phyloP scores from a whole-genome alignment of 148 eudicot species.

The Mesembryanthemum crystallinum region DNA sequence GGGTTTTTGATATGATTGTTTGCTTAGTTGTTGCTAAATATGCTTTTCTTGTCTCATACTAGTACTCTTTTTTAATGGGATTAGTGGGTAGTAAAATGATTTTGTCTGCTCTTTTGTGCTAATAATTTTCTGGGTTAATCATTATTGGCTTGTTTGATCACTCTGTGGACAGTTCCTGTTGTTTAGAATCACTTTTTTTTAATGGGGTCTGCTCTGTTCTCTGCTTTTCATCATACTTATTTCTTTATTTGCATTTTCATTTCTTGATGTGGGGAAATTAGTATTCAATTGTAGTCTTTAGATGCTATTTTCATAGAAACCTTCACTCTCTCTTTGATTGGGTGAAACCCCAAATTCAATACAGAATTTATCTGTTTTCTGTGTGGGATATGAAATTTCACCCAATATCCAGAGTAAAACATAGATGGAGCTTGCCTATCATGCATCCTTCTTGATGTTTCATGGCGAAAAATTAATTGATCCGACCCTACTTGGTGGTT shows the following conservation, averaged over 20 bases:
- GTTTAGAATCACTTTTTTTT: slow-evolving; percentile 2
- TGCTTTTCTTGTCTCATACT: slow-evolving; percentile 12
- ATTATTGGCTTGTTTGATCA: slow-evolving; percentile 19
- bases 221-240: not conserved
- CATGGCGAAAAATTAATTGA: not conserved
- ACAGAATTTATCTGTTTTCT: not conserved
- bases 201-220: too few species aligned
- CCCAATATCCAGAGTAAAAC: not conserved
- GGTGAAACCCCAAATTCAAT: not conserved
- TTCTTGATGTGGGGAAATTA: not conserved
- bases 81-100: slow-evolving; percentile 22
- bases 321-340: not conserved
- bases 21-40: not conserved
- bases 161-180: not conserved
- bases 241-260: not conserved
- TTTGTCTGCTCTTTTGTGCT: slow-evolving; percentile 19
- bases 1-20: slow-evolving; percentile 3
- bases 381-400: not conserved
- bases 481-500: not conserved
- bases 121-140: slow-evolving; percentile 5
- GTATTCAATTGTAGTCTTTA: not conserved
- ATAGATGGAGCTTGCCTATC: not conserved
- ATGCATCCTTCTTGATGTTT: not conserved
- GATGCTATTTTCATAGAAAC: too few species aligned
- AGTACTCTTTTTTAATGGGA: not conserved